Base-by-base conservation (phyloP, 192 early-diverging fungal genomes). In the Borealophlyctis nickersoniae region DNA sequence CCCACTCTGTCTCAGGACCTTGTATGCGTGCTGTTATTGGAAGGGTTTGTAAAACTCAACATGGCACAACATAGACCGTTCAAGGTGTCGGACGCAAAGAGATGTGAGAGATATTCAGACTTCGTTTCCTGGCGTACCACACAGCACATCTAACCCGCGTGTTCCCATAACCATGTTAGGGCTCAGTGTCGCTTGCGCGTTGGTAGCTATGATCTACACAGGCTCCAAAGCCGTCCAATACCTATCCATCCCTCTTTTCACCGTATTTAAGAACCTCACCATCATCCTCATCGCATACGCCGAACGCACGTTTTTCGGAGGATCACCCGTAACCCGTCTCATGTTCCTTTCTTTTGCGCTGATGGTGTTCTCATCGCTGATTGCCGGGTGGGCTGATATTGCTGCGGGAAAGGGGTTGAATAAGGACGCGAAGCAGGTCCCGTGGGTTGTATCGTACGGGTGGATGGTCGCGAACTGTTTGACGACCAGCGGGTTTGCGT, bases 251-350 rank as follows among this genome's bases (percentile, higher is more conserved):
- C 91, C 96, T 16, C 76, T 98, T 33, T 97, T 96, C 67, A 98
- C 96, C 29, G 88, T 98, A 60, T 98, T 97, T 81, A 98, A 98
- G 78, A 98, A 98, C 79, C 70, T 96, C 66, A 98, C 96, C 39
- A 98, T 98, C 69, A 95, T 98, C 70, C 73, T 93, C 24, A 95
- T 96, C 66, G 96, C 96, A 14, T 96, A 93, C 67, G 90, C 88
- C 49, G 96, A 98, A 74, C 88, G 87, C 14, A 75, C 85, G 49
- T 88, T 89, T 75, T 89, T 95, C 67, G 80, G 82, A n/a, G 90
- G 83, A 16, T 34, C 91, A 22, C 75, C 76, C 4, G 90, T 98
- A 13, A 92, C 93, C 0, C 78, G 79, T 63, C 58, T 91, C 58
- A 95, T 95, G 82, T 72, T 96, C 33, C 58, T 83, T 1, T 87